Percentiles rank a stretch among this genome's conserved stretches.
These are phyloP conservation scores for Fagus sylvatica DNA, from an alignment of 306 rosid genomes.

Conservation along the genomic window DNA sequence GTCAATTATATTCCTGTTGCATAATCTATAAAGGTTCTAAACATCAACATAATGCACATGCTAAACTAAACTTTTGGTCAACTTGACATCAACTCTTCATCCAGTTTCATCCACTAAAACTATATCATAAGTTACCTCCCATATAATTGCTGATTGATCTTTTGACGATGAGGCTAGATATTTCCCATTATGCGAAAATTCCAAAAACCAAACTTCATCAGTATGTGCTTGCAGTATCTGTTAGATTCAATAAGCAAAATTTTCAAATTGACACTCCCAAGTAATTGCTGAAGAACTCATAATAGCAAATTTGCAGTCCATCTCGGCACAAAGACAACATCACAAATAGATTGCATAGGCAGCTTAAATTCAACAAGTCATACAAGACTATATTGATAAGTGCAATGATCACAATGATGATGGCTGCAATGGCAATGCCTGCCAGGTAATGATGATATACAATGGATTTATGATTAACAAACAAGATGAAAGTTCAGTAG, in stretches of 20 bases:
- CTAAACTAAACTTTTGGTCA: no score
- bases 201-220: slow-evolving; percentile 59
- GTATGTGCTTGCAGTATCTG: slow-evolving; percentile 51
- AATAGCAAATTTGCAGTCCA: neutral
- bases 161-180: slow-evolving; percentile 55
- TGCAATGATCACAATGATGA: neutral
- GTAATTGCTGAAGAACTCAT: neutral
- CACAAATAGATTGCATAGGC: neutral
- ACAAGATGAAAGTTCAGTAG: neutral
- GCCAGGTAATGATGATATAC: neutral
- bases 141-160: slow-evolving; percentile 48
- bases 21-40: no score
- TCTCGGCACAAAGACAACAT: neutral
- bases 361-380: neutral
- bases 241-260: neutral
- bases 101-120: no score
- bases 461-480: neutral
- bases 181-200: slow-evolving; percentile 54
- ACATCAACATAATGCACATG: no score
- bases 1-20: no score
- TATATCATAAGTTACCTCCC: slow-evolving; percentile 46
- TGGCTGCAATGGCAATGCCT: neutral
- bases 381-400: neutral
- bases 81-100: no score
- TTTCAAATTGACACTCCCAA: slow-evolving; percentile 1